Conservation (phyloP, 345 rosid species). For the Camelina sativa region DNA sequence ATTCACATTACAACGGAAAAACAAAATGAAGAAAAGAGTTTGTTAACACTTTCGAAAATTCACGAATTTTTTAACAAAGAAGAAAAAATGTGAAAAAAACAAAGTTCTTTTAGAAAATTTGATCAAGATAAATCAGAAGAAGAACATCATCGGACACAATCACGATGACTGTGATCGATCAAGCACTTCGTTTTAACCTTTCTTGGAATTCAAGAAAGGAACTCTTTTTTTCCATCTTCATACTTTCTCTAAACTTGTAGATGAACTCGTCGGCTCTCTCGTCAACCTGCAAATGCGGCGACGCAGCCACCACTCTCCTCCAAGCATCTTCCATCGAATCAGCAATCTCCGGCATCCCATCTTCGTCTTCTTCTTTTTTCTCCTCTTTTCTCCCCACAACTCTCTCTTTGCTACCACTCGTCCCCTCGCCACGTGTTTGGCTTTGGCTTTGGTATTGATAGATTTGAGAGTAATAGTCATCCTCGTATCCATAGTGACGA, state of each 20-base stretch:
- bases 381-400: constrained; percentile 27
- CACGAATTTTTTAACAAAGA: constrained; percentile 7
- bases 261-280: constrained; percentile 92
- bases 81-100: neutral
- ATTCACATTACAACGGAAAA: constrained; percentile 20
- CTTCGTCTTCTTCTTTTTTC: constrained; percentile 36
- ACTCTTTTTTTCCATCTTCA: constrained; percentile 67
- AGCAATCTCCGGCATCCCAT: constrained; percentile 41
- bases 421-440: constrained; percentile 21
- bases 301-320: constrained; percentile 71
- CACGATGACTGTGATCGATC: neutral
- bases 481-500: constrained; percentile 20
- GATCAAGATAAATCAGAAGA: constrained; percentile 14
- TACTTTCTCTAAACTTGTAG: constrained; percentile 61
- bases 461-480: constrained; percentile 40
- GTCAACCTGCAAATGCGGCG: constrained; percentile 79
- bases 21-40: neutral
- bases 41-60: neutral
- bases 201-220: constrained; percentile 68
- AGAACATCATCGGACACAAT: neutral
- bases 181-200: constrained; percentile 69
- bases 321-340: constrained; percentile 78
- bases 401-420: constrained; percentile 28
- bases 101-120: constrained; percentile 26
- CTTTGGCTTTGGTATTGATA: constrained; percentile 39